Conservation (phyloP, 768 basidiomycete genomes). For the Gautieria morchelliformis region DNA sequence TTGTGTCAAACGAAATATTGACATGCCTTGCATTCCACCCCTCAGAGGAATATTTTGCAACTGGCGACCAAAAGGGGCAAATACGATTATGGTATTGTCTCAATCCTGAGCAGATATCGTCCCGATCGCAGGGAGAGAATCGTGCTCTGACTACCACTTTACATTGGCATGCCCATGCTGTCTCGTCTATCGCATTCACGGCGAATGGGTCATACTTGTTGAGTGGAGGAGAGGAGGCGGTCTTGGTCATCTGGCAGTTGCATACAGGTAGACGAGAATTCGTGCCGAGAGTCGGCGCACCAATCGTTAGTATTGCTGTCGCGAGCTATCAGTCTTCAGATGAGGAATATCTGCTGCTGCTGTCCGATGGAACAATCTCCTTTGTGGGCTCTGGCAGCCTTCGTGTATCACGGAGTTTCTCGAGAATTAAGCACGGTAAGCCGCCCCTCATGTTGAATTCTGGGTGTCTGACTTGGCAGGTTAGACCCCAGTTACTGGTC, state of each 20-base stretch:
- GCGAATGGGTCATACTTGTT: slow-evolving; percentile 86
- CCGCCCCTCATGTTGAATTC: slow-evolving; percentile 4
- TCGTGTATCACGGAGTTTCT: slow-evolving; percentile 60
- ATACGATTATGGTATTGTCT: slow-evolving; percentile 93
- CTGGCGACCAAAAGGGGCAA: slow-evolving; percentile 78
- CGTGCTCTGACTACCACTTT: slow-evolving; percentile 75
- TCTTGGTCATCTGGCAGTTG: slow-evolving; percentile 95
- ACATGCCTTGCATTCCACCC: slow-evolving; percentile 88
- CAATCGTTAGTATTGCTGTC: slow-evolving; percentile 64
- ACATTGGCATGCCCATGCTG: slow-evolving; percentile 97
- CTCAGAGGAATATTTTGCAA: slow-evolving; percentile 86
- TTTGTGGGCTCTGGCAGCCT: slow-evolving; percentile 67
- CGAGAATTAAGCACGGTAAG: slow-evolving; percentile 69
- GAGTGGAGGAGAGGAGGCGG: slow-evolving; percentile 91
- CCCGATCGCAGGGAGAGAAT: slow-evolving; percentile 39
- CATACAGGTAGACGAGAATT: slow-evolving; percentile 85
- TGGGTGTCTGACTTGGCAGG: slow-evolving; percentile 19
- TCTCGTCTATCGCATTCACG: slow-evolving; percentile 79
- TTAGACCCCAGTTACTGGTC: slow-evolving; percentile 28
- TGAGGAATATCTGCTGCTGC: slow-evolving; percentile 80
- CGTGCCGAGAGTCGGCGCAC: slow-evolving; percentile 83
- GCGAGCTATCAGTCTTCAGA: slow-evolving; percentile 37
- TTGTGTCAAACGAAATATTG: slow-evolving; percentile 67
- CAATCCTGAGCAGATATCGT: slow-evolving; percentile 36
- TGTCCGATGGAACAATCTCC: slow-evolving; percentile 72